Base-by-base conservation (phyloP, 129 eudicot genomes). In the Smallanthus sonchifolius region DNA sequence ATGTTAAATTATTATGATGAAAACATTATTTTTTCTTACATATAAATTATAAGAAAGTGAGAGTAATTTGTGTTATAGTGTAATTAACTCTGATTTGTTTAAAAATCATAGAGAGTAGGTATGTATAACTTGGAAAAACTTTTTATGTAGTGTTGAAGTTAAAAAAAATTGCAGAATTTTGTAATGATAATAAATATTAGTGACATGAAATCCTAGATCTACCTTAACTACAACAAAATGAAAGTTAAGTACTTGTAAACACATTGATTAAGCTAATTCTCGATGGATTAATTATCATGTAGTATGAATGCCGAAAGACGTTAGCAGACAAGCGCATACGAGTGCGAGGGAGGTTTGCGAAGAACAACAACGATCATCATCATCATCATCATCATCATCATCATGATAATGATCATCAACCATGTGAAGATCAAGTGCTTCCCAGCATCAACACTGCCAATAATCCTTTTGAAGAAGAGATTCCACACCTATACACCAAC, bases 221-320 rank as follows among this genome's bases (percentile, higher is more conserved):
- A 24, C 44, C 7, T 3, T 24, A 10, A 11, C 17, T 15, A 72
- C 20, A 60, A 13, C 14, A 24, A 14, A 7, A 7, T 24, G 10
- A 35, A 14, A 5, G 40, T 64, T 17, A 19, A 52, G n/a, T 15
- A 69, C 32, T 30, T 51, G 14, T 36, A 16, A 51, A 54, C 16
- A 63, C 15, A 15, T 16, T n/a, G 61, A 67, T 57, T 43, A 66
- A 24, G 30, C 30, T 24, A 24, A 24, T 24, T 24, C 1, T 24
- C 30, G 1, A 24, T 24, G 15, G 39, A 39, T 62, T 47, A 35
- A 65, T 16, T 10, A 1, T 32, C 55, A 32, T 81, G 83, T 86
- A 93, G 98, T 93, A 93, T 76, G 98, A 87, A 64, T 93, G 98
- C 73, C 92, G 97, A 42, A 93, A 93, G 83, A 86, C 97, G 59